Conservation (phyloP, 331 rosid genomes). For the Malus hybrid region DNA sequence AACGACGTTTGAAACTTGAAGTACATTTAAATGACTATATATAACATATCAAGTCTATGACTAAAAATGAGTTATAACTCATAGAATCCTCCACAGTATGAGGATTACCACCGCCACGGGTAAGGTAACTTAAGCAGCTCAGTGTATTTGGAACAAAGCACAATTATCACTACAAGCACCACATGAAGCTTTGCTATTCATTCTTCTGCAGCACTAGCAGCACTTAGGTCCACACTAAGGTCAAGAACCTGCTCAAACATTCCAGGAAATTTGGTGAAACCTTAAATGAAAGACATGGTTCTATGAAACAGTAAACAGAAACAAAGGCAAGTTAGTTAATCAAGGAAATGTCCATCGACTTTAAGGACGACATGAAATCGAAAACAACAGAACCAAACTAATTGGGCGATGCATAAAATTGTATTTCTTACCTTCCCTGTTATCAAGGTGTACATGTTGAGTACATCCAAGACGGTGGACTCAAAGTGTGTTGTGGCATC, state of each 20-base stretch:
- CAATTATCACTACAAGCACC: not conserved
- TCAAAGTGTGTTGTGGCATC: conserved; percentile 98
- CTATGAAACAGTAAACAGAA: not conserved
- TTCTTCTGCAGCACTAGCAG: conserved; percentile 98
- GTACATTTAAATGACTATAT: not conserved
- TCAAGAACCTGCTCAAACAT: conserved; percentile 56
- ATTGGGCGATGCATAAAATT: not conserved
- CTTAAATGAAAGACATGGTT: not conserved
- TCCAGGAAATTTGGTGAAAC: not conserved
- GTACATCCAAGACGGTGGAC: conserved; percentile 84
- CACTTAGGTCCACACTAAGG: conserved; percentile 90
- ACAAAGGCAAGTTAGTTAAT: not conserved
- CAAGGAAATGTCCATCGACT: not conserved
- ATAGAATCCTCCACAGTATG: not conserved
- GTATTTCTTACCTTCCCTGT: conserved; percentile 75
- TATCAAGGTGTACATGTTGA: conserved; percentile 89
- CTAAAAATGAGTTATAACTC: not conserved
- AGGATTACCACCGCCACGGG: not conserved
- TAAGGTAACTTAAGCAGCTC: not conserved
- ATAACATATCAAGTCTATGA: not conserved
- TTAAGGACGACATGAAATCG: not conserved
- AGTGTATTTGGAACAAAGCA: not conserved
- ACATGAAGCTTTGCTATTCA: conserved; percentile 15
- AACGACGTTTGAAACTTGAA: not conserved
- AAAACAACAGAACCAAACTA: conserved; percentile 1